phyloP scores from a whole-genome alignment of 2,329 filamentous ascomycete genomes.

The Pseudogymnoascus sp. region DNA sequence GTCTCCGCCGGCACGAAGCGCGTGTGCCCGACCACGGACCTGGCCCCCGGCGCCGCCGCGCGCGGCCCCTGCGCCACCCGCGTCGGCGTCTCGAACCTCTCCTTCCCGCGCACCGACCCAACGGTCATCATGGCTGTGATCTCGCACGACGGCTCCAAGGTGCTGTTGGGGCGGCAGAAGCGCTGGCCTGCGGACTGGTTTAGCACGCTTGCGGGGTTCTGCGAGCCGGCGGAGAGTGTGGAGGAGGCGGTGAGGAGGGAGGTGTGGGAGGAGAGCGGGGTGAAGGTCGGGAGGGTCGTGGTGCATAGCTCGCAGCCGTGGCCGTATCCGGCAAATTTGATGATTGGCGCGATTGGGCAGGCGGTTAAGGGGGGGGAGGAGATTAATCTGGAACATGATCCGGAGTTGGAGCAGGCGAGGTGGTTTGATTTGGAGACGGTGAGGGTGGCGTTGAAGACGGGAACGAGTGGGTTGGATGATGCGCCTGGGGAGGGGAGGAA shows the following conservation, averaged over 20 bases:
- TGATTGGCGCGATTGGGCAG: constrained; percentile 85
- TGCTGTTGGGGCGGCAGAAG: constrained; percentile 73
- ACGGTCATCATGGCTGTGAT: constrained; percentile 91
- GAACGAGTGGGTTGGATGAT: constrained; percentile 60
- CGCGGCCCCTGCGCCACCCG: constrained; percentile 72
- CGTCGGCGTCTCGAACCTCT: constrained; percentile 79
- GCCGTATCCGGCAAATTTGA: constrained; percentile 77
- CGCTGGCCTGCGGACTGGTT: constrained; percentile 82
- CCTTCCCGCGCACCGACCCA: constrained; percentile 79
- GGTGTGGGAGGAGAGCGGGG: constrained; percentile 80
- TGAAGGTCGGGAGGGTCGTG: constrained; percentile 66
- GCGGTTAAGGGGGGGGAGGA: constrained; percentile 70
- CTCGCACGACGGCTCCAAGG: constrained; percentile 59
- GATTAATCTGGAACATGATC: constrained; percentile 78
- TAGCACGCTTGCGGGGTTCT: constrained; percentile 78
- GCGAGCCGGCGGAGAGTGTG: constrained; percentile 76
- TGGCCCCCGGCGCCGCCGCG: constrained; percentile 36
- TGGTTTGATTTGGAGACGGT: constrained; percentile 85
- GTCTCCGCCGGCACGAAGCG: constrained; percentile 75
- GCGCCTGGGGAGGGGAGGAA: constrained; percentile 57
- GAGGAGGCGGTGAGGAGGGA: constrained; percentile 78
- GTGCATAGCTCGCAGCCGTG: constrained; percentile 80
- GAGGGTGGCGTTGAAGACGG: constrained; percentile 59
- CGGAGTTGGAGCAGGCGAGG: constrained; percentile 79
- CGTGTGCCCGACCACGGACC: constrained; percentile 64